phyloP scores from a whole-genome alignment of 1,284 basidiomycete species.

The Ustilago loliicola region DNA sequence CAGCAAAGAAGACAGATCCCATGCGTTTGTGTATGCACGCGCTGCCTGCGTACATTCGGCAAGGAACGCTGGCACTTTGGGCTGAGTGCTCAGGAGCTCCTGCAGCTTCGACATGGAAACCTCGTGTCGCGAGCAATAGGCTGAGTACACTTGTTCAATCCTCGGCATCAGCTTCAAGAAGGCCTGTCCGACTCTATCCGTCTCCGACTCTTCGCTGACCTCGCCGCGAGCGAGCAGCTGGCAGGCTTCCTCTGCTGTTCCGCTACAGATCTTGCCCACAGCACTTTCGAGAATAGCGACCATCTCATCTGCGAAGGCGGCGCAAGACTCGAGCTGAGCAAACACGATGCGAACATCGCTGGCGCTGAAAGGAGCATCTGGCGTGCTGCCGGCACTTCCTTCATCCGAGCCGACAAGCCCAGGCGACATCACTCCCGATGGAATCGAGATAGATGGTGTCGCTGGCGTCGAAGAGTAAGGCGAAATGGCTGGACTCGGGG shows the following conservation, averaged over 20 bases:
- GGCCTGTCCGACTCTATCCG: constrained; percentile 81
- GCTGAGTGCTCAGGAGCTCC: constrained; percentile 61
- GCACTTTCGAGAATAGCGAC: constrained; percentile 71
- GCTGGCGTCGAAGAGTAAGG: constrained; percentile 19
- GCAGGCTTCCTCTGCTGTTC: constrained; percentile 35
- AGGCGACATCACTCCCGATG: constrained; percentile 14
- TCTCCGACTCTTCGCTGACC: constrained; percentile 36
- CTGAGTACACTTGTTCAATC: constrained; percentile 82
- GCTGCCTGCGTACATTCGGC: constrained; percentile 69
- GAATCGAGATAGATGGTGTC: constrained; percentile 32
- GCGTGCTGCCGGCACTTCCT: neutral
- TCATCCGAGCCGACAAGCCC: constrained; percentile 16
- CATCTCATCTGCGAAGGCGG: constrained; percentile 79
- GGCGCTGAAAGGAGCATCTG: constrained; percentile 74
- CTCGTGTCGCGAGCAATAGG: constrained; percentile 88
- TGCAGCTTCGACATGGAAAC: constrained; percentile 78
- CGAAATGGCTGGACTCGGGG: constrained; percentile 17
- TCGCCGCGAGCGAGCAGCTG: constrained; percentile 32
- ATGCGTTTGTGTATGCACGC: constrained; percentile 78
- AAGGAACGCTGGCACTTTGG: constrained; percentile 65
- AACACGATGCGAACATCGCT: constrained; percentile 83
- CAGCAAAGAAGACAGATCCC: constrained; percentile 91
- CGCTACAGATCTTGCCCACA: constrained; percentile 53
- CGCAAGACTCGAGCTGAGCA: constrained; percentile 82
- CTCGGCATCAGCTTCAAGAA: constrained; percentile 83